Evolutionary conservation across 768 basidiomycete species (phyloP).

Genomic region (Royoungia palumana): DNA sequence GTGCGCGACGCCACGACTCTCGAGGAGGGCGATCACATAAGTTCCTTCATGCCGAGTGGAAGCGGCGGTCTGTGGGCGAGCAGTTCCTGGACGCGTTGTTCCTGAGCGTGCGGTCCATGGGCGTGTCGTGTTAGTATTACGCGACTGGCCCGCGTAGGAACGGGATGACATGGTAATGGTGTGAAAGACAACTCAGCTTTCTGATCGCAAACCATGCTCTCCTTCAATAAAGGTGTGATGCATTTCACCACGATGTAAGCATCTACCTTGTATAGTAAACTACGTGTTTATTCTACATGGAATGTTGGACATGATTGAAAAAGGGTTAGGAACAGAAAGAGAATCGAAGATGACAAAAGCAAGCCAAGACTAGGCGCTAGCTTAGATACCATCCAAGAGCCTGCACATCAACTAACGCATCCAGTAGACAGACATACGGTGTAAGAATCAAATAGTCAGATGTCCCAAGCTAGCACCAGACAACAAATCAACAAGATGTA

Average conservation of each 20-base stretch:
- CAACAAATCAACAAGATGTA: slow-evolving; percentile 9
- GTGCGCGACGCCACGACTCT: slow-evolving; percentile 73
- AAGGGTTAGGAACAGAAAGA: slow-evolving; percentile 6
- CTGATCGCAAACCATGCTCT: no score
- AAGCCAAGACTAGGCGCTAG: slow-evolving; percentile 24
- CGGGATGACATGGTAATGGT: slow-evolving; percentile 8
- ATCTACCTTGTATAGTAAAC: slow-evolving; percentile 21
- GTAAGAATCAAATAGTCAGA: slow-evolving; percentile 1
- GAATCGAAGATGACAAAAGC: slow-evolving; percentile 8
- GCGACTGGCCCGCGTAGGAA: slow-evolving; percentile 13
- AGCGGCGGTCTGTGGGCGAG: slow-evolving; percentile 62
- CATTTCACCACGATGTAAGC: slow-evolving; percentile 4
- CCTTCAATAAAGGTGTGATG: no score
- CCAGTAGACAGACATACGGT: slow-evolving; percentile 5
- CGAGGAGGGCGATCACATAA: slow-evolving; percentile 67
- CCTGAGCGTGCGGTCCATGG: slow-evolving; percentile 57
- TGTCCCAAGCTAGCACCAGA: slow-evolving; percentile 12
- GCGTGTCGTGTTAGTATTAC: slow-evolving; percentile 29
- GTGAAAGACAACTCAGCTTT: no score
- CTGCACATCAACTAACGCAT: slow-evolving; percentile 2
- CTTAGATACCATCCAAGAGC: slow-evolving; percentile 13
- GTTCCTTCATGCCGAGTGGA: slow-evolving; percentile 58
- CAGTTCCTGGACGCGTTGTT: slow-evolving; percentile 33
- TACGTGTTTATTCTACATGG: slow-evolving; percentile 35
- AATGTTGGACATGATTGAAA: slow-evolving; percentile 28